Base-by-base conservation (phyloP, 1,139 yeast genomes). In the Magnusiomyces clavatus region DNA sequence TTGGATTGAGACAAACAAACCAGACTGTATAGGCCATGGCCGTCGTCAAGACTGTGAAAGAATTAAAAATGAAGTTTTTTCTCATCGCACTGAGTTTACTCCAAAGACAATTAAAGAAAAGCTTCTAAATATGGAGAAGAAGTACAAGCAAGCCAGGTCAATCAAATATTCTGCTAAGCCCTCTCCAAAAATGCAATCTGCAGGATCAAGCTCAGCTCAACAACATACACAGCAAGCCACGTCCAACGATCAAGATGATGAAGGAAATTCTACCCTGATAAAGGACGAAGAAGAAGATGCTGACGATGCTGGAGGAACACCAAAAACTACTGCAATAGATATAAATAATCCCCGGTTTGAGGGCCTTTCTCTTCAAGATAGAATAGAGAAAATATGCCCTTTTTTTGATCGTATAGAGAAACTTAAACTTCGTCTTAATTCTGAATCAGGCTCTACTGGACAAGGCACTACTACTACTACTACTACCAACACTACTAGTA, bases 11-110 rank as follows among this genome's bases (percentile, higher is more conserved):
- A 47, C 46, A 24, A 45, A 53, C 24, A 53, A 53, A 35, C 55
- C 55, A 2, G 55, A 53, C 40, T 50, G 55, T 24, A 53, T 53
- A 6, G 55, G 55, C 39, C 55, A 53, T 19, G 55, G 55, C 20
- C 46, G 55, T 10, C 53, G 55, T 34, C 53, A 53, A 35, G 55
- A 53, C 45, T 53, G 55, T 36, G 49, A 47, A 8, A 44, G 53
- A 10, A 53, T 53, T 13, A 53, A 53, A 43, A 50, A 48, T 17
- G 55, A 53, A 38, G 55, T 53, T 11, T 53, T 53, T 19, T 44
- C 49, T 6, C 41, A 16, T 31, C 50, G 55, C n/a, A 38, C 52
- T 6, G 55, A 53, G 40, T 53, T 50, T 38, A 50, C 55, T 19
- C 36, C 52, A 16, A 53, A 53, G 31, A 53, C 55, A 5, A 53